These are phyloP conservation scores for Isabelozyma pseudorhagii DNA, from an alignment of 805 yeast species.

Conservation along the genomic window DNA sequence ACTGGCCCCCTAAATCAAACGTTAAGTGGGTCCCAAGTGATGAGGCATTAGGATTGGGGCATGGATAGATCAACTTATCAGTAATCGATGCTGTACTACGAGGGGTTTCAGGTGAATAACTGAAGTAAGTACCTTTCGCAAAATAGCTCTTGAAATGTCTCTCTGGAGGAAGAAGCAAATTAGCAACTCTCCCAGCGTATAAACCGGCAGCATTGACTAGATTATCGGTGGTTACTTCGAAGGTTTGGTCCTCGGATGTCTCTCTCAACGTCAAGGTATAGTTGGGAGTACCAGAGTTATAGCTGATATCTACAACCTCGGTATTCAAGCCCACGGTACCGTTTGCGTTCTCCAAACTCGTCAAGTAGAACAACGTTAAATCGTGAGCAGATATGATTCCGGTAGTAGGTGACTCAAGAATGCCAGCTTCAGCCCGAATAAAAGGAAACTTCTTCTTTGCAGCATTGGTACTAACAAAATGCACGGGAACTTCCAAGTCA, in stretches of 20 bases:
- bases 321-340: constrained; percentile 70
- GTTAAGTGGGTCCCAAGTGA: constrained; percentile 89
- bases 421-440: constrained; percentile 59
- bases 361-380: constrained; percentile 56
- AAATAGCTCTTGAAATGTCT: constrained; percentile 58
- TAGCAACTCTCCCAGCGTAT: constrained; percentile 68
- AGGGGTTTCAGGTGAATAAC: constrained; percentile 45
- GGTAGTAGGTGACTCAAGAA: constrained; percentile 72
- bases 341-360: constrained; percentile 50
- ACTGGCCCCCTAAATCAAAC: constrained; percentile 72
- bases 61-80: constrained; percentile 61
- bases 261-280: constrained; percentile 24
- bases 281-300: constrained; percentile 13
- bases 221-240: constrained; percentile 48
- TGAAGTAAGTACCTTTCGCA: constrained; percentile 84
- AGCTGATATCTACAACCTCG: constrained; percentile 42
- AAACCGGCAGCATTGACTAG: constrained; percentile 81
- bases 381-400: constrained; percentile 86
- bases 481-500: constrained; percentile 53
- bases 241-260: constrained; percentile 26
- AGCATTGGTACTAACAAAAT: constrained; percentile 44
- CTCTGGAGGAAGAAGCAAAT: constrained; percentile 61
- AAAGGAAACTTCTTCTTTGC: constrained; percentile 60
- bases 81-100: constrained; percentile 24
- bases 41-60: constrained; percentile 62